phyloP scores from a whole-genome alignment of 164 flowering plant genomes.

The Santalum album region DNA sequence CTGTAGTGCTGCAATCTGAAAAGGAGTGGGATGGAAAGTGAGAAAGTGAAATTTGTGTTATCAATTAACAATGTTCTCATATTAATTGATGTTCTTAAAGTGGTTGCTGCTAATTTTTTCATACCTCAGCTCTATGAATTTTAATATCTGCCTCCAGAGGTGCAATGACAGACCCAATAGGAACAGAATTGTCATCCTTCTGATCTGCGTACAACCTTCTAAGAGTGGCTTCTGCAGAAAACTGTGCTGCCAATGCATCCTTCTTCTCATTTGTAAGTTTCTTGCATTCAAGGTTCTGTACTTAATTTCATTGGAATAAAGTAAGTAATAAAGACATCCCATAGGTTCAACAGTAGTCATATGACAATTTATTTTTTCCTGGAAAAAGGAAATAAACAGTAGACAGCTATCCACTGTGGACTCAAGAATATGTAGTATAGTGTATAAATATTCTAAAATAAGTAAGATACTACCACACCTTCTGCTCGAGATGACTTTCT shows the following conservation, averaged over 20 bases:
- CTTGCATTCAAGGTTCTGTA: constrained; percentile 77
- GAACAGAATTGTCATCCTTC: constrained; percentile 53
- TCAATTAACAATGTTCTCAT: neutral
- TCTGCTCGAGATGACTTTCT: constrained; percentile 56
- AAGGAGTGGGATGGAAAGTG: constrained; percentile 7
- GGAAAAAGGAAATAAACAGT: no score
- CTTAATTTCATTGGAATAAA: constrained; percentile 2
- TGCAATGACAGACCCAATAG: constrained; percentile 61
- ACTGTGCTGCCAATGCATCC: constrained; percentile 86
- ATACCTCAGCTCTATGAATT: constrained; percentile 69
- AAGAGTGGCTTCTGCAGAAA: constrained; percentile 88
- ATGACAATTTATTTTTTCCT: no score
- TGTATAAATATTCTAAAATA: no score
- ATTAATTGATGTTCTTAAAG: neutral
- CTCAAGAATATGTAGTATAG: no score
- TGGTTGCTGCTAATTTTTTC: neutral
- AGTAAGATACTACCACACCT: constrained; percentile 39
- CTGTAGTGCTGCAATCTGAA: constrained; percentile 52
- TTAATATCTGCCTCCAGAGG: constrained; percentile 85
- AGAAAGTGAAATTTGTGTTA: no score
- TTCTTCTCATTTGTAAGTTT: constrained; percentile 59
- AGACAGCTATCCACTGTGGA: no score
- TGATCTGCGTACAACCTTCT: constrained; percentile 68
- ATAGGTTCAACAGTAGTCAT: neutral
- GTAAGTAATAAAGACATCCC: neutral